Evolutionary conservation across 345 rosid genomes (phyloP).

Genomic region (Eucalyptus brandiana): DNA sequence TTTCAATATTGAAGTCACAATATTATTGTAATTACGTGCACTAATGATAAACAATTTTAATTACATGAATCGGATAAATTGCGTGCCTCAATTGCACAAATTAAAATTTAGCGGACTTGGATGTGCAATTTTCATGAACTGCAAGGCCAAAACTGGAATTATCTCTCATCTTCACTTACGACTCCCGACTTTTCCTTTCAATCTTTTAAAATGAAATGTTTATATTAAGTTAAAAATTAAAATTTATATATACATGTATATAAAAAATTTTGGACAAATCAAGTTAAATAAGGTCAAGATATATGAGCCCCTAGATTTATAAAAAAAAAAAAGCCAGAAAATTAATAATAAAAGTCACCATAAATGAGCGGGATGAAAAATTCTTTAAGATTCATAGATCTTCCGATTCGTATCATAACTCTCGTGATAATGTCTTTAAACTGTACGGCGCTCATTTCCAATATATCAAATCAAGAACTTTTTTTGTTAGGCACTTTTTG

Average conservation of each 20-base stretch:
- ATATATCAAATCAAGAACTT: not conserved
- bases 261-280: accelerated
- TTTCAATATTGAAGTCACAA: not conserved
- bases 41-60: not conserved
- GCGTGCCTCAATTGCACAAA: not conserved
- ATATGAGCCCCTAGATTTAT: not conserved
- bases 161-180: not conserved
- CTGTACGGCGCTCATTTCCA: not conserved
- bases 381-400: not conserved
- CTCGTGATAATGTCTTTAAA: not conserved
- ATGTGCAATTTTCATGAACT: not conserved
- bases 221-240: not conserved
- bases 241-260: not conserved
- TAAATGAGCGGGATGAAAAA: not conserved
- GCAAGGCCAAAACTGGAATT: not conserved
- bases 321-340: not conserved
- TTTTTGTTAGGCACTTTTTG: not conserved
- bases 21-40: not conserved
- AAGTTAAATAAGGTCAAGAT: not conserved
- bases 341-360: not conserved
- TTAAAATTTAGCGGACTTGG: not conserved
- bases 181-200: not conserved
- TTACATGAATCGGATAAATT: not conserved
- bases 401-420: not conserved
- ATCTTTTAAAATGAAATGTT: not conserved